phyloP scores from a whole-genome alignment of 2,329 filamentous ascomycete genomes.

The Zasmidium citrigriseum region DNA sequence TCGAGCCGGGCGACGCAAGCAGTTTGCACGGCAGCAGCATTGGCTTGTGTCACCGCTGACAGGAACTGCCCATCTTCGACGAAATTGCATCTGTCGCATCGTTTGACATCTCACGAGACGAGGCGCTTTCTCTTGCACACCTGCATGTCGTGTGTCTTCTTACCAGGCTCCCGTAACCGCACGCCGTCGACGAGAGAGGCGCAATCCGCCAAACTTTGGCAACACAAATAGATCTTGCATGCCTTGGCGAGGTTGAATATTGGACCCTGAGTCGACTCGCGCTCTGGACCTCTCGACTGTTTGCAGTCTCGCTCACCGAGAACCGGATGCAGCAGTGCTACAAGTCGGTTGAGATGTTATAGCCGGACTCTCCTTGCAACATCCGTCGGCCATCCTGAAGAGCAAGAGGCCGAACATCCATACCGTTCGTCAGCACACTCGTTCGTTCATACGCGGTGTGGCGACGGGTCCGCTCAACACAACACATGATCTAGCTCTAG shows the following conservation, averaged over 20 bases:
- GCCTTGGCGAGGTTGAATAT: constrained; percentile 5
- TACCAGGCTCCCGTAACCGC: not conserved
- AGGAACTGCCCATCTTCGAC: not conserved
- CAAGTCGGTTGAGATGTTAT: not conserved
- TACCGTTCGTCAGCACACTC: not conserved
- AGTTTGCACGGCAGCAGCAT: constrained; percentile 4
- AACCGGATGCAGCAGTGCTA: not conserved
- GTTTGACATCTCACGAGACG: constrained; percentile 2
- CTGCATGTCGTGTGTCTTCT: not conserved
- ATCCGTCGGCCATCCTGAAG: not conserved
- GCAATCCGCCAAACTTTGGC: not conserved
- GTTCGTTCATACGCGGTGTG: not conserved
- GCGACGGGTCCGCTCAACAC: not conserved
- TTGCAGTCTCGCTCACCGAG: not conserved
- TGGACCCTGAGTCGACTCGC: constrained; percentile 1
- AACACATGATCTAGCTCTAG: not conserved
- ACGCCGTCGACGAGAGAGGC: constrained; percentile 4
- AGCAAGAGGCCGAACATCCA: not conserved
- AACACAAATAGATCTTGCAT: constrained; percentile 2
- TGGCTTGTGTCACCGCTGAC: constrained; percentile 10
- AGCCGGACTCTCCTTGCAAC: not conserved
- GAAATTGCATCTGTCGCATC: not conserved
- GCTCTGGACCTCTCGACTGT: constrained; percentile 1
- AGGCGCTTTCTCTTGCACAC: not conserved
- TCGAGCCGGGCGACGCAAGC: constrained; percentile 6